A percentile compares a stretch with the other conserved stretches of the same genome.
phyloP scores from a whole-genome alignment of 305 asterid species.

The Fraxinus sp. region DNA sequence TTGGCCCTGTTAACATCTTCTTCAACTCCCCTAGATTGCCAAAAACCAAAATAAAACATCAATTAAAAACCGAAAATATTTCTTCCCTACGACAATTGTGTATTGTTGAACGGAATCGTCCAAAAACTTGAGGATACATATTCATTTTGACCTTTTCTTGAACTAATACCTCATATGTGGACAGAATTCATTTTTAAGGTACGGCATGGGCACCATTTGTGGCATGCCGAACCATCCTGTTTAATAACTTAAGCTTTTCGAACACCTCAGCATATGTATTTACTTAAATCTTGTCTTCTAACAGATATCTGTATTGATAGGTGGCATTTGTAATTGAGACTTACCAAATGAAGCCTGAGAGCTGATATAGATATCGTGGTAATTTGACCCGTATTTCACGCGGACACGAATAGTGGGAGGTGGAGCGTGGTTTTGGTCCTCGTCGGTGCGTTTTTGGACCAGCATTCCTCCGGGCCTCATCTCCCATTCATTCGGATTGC shows the following conservation, averaged over 20 bases:
- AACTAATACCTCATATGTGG: no score
- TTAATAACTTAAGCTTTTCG: no score
- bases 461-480: constrained; percentile 92
- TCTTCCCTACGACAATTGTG: background rate
- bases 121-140: background rate
- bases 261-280: no score
- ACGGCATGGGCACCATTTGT: no score
- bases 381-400: constrained; percentile 72
- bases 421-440: constrained; percentile 47
- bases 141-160: background rate
- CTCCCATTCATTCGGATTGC: constrained; percentile 59
- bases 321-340: background rate
- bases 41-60: background rate
- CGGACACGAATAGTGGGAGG: constrained; percentile 77
- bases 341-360: constrained; percentile 83
- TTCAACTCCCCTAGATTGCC: constrained; percentile 68
- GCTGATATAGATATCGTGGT: constrained; percentile 68
- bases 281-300: background rate
- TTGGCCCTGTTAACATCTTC: constrained; percentile 76
- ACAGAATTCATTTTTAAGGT: no score
- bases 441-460: constrained; percentile 57
- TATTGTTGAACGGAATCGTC: background rate
- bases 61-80: background rate
- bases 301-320: background rate
- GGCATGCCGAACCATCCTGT: no score